Conservation (phyloP, 176 grass and related monocot species). For the Urochloa ruziziensis region DNA sequence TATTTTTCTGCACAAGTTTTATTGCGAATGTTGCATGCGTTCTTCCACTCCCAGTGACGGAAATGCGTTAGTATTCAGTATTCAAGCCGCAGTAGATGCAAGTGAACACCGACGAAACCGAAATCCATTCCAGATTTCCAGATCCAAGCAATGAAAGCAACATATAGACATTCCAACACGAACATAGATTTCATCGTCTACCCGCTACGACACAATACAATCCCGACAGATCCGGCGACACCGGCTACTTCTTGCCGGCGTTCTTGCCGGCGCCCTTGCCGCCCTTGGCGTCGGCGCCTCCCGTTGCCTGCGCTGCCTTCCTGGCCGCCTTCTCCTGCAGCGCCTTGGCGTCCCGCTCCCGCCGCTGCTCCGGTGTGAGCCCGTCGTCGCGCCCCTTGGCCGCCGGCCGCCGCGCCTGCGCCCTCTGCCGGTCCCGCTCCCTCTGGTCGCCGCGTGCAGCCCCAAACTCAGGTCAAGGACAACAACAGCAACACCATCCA, state of each 20-base stretch:
- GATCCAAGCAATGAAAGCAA: background rate
- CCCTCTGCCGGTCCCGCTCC: slow-evolving; percentile 57
- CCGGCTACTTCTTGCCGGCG: slow-evolving; percentile 11
- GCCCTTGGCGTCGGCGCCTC: slow-evolving; percentile 10
- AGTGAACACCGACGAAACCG: background rate
- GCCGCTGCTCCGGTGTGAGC: slow-evolving; percentile 51
- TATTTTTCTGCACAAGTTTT: no score
- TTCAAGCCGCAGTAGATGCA: background rate
- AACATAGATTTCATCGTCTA: background rate
- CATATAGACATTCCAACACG: background rate
- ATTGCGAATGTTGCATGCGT: no score
- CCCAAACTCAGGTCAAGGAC: slow-evolving; percentile 38
- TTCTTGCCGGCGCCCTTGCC: slow-evolving; percentile 26
- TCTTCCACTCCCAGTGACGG: no score
- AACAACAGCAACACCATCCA: slow-evolving; percentile 2
- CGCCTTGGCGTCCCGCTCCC: slow-evolving; percentile 56
- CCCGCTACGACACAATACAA: background rate
- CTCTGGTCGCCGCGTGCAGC: slow-evolving; percentile 59
- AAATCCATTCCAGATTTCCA: background rate
- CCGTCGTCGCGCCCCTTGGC: slow-evolving; percentile 48
- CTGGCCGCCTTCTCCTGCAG: slow-evolving; percentile 52
- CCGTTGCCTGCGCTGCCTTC: slow-evolving; percentile 40
- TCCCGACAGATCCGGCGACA: background rate
- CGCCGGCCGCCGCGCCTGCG: slow-evolving; percentile 41
- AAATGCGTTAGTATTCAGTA: no score